A percentile compares a stretch with the other conserved stretches of the same genome.
phyloP scores from a whole-genome alignment of 352 stramenopile genomes.

The Pilasporangium apinafurcum region DNA sequence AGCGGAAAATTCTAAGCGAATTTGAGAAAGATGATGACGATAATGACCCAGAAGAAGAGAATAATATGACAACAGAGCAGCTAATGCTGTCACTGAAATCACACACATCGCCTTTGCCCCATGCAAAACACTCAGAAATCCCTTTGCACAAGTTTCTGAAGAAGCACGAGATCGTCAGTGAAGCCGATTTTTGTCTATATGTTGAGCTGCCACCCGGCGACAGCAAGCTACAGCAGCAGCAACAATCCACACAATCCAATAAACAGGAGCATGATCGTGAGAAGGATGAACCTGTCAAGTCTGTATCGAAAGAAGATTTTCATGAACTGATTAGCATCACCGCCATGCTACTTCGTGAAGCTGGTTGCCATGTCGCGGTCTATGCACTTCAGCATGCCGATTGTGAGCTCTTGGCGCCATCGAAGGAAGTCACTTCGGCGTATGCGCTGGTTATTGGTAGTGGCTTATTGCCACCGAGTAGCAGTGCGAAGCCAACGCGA shows the following conservation, averaged over 20 bases:
- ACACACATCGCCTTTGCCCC: too few relatives aligned
- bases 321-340: conserved; percentile 32
- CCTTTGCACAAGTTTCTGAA: conserved; percentile 6
- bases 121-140: too few relatives aligned
- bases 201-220: conserved; percentile 10
- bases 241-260: background rate
- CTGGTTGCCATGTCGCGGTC: conserved; percentile 32
- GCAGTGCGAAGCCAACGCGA: conserved; percentile 2
- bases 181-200: conserved; percentile 35
- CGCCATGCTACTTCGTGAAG: conserved; percentile 22
- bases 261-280: conserved; percentile 5
- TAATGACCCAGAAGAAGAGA: too few relatives aligned
- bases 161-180: background rate
- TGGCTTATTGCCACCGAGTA: background rate
- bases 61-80: too few relatives aligned
- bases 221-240: background rate
- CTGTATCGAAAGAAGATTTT: conserved; percentile 1
- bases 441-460: conserved; percentile 35
- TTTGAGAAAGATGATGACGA: too few relatives aligned
- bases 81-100: too few relatives aligned
- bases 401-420: conserved; percentile 10
- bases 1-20: too few relatives aligned
- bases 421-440: conserved; percentile 29
- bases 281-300: background rate
- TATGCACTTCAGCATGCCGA: conserved; percentile 28